Conservation (phyloP, 495 filamentous ascomycete genomes). For the Lepidopterella palustris region DNA sequence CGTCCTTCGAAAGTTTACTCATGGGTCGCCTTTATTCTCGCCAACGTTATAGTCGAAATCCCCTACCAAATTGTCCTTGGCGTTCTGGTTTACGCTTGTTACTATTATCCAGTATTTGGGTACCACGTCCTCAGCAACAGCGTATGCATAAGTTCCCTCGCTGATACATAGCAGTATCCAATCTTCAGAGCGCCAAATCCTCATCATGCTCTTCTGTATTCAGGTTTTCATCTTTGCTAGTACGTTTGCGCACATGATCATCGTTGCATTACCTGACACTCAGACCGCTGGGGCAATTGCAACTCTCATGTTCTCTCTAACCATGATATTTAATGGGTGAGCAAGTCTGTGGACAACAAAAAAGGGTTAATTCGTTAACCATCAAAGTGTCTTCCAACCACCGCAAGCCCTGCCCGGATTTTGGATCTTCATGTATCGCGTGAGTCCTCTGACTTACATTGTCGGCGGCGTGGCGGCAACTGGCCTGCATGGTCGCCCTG, state of each 20-base stretch:
- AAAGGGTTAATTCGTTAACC: too few relatives aligned
- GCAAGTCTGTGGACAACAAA: too few relatives aligned
- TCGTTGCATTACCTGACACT: background rate
- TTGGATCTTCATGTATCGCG: constrained; percentile 13
- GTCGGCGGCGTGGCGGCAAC: background rate
- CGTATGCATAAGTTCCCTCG: too few relatives aligned
- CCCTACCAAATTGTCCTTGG: constrained; percentile 47
- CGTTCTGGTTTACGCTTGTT: constrained; percentile 61
- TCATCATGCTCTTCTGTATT: background rate
- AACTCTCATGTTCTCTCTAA: constrained; percentile 1
- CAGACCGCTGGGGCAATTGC: background rate
- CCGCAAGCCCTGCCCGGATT: background rate
- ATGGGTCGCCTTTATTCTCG: constrained; percentile 62
- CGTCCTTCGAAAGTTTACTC: constrained; percentile 78
- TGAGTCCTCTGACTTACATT: constrained; percentile 7
- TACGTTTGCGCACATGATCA: background rate
- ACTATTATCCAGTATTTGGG: constrained; percentile 75
- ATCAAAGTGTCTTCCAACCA: constrained; percentile 3
- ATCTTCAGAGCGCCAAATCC: background rate
- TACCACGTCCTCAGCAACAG: too few relatives aligned
- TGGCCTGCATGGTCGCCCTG: background rate
- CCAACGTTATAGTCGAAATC: constrained; percentile 36
- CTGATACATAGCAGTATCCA: too few relatives aligned
- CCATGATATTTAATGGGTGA: constrained; percentile 6
- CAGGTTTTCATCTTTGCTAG: constrained; percentile 5